Evolutionary conservation across 164 flowering plant genomes (phyloP).

Genomic region (Litsea cubeba): DNA sequence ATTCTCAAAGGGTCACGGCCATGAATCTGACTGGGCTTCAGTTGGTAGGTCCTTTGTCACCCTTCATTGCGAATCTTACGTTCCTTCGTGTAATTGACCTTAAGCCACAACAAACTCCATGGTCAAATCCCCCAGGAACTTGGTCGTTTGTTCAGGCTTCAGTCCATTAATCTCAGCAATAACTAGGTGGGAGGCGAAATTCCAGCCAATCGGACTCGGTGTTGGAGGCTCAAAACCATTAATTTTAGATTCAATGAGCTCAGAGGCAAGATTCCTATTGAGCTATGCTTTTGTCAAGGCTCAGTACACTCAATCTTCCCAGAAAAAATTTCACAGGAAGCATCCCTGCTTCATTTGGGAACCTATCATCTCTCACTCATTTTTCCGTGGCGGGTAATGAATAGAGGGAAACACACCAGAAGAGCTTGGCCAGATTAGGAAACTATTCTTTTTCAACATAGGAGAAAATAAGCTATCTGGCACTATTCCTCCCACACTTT

Average conservation of each 20-base stretch:
- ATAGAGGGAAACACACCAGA: slow-evolving; percentile 26
- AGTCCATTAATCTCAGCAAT: neutral
- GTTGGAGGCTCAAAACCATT: slow-evolving; percentile 9
- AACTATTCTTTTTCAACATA: neutral
- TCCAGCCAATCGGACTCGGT: slow-evolving; percentile 16
- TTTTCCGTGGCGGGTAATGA: slow-evolving; percentile 15
- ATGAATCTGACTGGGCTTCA: slow-evolving; percentile 8
- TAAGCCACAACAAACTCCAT: slow-evolving; percentile 12
- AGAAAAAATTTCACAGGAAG: slow-evolving; percentile 30
- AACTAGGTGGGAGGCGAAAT: slow-evolving; percentile 20
- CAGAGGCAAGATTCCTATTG: slow-evolving; percentile 20
- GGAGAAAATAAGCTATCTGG: slow-evolving; percentile 6
- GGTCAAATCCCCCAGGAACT: slow-evolving; percentile 9
- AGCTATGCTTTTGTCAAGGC: slow-evolving; percentile 25
- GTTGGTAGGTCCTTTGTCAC: slow-evolving; percentile 17
- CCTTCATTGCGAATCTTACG: slow-evolving; percentile 18
- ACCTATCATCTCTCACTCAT: slow-evolving; percentile 25
- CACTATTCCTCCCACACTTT: neutral
- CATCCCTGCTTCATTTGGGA: slow-evolving; percentile 32
- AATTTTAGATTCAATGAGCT: slow-evolving; percentile 13
- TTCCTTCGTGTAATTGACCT: slow-evolving; percentile 14
- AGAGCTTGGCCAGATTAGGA: slow-evolving; percentile 14
- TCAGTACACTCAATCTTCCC: slow-evolving; percentile 2
- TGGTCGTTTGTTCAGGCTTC: slow-evolving; percentile 9
- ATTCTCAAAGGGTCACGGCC: slow-evolving; percentile 16